A percentile compares a stretch with the other conserved stretches of the same genome.
Evolutionary conservation across 164 flowering plant species (phyloP).

Genomic region (Cinnamomum chago): DNA sequence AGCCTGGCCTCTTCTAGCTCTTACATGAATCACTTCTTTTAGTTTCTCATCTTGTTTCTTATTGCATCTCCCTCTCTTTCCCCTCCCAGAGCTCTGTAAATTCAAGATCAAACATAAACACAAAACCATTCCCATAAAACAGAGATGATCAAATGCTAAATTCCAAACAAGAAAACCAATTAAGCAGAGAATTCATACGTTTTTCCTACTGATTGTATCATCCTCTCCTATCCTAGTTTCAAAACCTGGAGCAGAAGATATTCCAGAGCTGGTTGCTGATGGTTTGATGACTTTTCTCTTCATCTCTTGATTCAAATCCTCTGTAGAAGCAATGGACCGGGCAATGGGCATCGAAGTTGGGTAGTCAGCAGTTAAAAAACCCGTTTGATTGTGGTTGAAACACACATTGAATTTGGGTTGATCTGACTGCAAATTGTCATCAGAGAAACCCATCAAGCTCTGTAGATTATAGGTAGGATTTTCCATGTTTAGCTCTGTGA

Average conservation of each 20-base stretch:
- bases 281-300: slow-evolving; percentile 18
- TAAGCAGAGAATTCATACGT: slow-evolving; percentile 17
- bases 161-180: not conserved
- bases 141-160: not conserved
- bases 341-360: slow-evolving; percentile 13
- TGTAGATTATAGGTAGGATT: slow-evolving; percentile 15
- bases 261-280: slow-evolving; percentile 29
- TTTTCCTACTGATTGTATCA: slow-evolving; percentile 14
- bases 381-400: slow-evolving; percentile 7
- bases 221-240: slow-evolving; percentile 9
- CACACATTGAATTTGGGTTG: slow-evolving; percentile 14
- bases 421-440: slow-evolving; percentile 18
- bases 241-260: slow-evolving; percentile 15
- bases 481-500: slow-evolving; percentile 16
- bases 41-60: slow-evolving; percentile 33
- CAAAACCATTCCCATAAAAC: not conserved
- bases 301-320: slow-evolving; percentile 12
- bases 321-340: slow-evolving; percentile 14
- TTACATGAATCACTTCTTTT: slow-evolving; percentile 62
- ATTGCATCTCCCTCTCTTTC: slow-evolving; percentile 33
- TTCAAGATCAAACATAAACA: not conserved
- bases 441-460: slow-evolving; percentile 21
- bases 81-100: slow-evolving; percentile 30
- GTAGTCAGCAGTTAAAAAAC: slow-evolving; percentile 2
- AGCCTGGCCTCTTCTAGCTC: slow-evolving; percentile 73